Conservation (phyloP, 768 basidiomycete species). For the Lactarius trivialis region DNA sequence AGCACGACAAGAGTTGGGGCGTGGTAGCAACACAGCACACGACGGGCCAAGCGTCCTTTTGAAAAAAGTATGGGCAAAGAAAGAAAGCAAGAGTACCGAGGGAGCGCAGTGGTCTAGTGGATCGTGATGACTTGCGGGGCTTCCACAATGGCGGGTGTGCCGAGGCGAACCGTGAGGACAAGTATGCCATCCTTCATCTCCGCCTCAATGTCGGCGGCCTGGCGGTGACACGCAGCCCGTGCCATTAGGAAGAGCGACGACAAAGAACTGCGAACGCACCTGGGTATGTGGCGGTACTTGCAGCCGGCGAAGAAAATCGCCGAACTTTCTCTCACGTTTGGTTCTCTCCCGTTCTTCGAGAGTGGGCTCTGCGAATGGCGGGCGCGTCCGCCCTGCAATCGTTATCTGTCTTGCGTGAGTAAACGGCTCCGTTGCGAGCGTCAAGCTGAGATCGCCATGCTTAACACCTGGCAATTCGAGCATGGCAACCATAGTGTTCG, state of each 20-base stretch:
- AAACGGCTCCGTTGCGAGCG: constrained; percentile 52
- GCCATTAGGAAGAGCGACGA: constrained; percentile 23
- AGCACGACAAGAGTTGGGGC: not conserved
- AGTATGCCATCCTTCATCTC: constrained; percentile 57
- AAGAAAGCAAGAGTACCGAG: not conserved
- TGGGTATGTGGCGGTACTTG: constrained; percentile 50
- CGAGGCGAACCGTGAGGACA: constrained; percentile 47
- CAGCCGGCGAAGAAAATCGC: constrained; percentile 43
- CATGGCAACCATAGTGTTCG: constrained; percentile 47
- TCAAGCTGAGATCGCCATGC: constrained; percentile 49
- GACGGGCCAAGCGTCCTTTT: not conserved
- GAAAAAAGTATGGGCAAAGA: not conserved
- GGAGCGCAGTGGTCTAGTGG: constrained; percentile 21
- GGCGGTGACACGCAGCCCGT: constrained; percentile 15
- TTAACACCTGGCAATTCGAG: constrained; percentile 68
- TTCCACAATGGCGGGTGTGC: constrained; percentile 38
- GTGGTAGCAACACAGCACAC: not conserved
- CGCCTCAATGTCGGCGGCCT: constrained; percentile 51
- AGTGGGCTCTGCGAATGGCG: constrained; percentile 34
- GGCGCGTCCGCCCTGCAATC: constrained; percentile 41
- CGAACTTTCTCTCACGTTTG: constrained; percentile 51
- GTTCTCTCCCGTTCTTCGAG: constrained; percentile 26
- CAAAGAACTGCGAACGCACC: constrained; percentile 35
- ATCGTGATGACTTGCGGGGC: constrained; percentile 47
- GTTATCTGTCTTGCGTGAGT: constrained; percentile 58